Evolutionary conservation across 129 eudicot genomes (phyloP).

Genomic region (Tanacetum coccineum): DNA sequence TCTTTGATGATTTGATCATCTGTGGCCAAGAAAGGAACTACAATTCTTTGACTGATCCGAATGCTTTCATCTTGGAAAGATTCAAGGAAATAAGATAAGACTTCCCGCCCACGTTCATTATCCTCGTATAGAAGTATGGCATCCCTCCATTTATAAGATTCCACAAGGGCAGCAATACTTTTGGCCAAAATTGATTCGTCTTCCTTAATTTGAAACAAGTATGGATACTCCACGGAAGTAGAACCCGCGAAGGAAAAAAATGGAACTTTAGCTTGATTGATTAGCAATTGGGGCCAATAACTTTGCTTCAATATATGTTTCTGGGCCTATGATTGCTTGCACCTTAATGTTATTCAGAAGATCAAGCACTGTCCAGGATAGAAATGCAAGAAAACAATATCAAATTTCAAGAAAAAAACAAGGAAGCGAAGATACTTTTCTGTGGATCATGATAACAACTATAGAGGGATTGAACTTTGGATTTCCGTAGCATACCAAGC

Average conservation of each 20-base stretch:
- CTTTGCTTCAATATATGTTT: conserved; percentile 14
- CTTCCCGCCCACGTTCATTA: conserved; percentile 18
- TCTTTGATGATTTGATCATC: conserved; percentile 33
- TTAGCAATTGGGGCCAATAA: conserved; percentile 1
- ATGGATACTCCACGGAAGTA: conserved; percentile 12
- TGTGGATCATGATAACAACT: background rate
- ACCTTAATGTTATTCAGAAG: conserved; percentile 29
- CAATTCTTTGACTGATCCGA: conserved; percentile 20
- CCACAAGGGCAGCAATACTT: conserved; percentile 21
- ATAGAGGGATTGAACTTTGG: background rate
- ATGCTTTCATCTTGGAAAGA: conserved; percentile 19
- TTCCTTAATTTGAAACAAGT: conserved; percentile 23
- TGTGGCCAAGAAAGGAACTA: conserved; percentile 23
- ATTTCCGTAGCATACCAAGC: background rate
- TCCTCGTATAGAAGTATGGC: conserved; percentile 28
- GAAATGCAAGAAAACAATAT: background rate
- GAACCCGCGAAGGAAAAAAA: conserved; percentile 28
- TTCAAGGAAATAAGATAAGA: conserved; percentile 3
- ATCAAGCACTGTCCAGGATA: conserved; percentile 26
- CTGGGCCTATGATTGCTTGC: conserved; percentile 29
- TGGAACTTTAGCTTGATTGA: conserved; percentile 28
- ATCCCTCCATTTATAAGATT: conserved; percentile 28
- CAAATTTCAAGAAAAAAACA: background rate
- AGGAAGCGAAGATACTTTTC: background rate
- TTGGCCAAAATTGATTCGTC: conserved; percentile 19